Evolutionary conservation across 2,329 filamentous ascomycete genomes (phyloP).

Genomic region (Hymenoscyphus fructigenus): DNA sequence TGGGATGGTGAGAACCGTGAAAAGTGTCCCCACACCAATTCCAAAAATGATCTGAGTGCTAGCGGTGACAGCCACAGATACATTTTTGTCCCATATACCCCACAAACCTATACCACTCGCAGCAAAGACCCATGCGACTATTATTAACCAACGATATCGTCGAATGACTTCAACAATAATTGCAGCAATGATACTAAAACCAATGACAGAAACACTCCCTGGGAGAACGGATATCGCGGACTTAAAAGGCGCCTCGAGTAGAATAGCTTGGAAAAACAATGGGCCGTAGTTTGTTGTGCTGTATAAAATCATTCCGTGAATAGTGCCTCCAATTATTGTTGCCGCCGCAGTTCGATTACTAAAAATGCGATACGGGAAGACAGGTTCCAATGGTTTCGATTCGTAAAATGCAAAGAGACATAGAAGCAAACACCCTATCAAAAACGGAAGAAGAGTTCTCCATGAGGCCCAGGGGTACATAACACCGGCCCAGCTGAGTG

Average conservation of each 20-base stretch:
- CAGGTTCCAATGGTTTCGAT: slow-evolving; percentile 12
- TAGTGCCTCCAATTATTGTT: slow-evolving; percentile 45
- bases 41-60: slow-evolving; percentile 35
- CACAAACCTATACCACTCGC: slow-evolving; percentile 1
- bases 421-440: slow-evolving; percentile 45
- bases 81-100: background rate
- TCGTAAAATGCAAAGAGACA: slow-evolving; percentile 50
- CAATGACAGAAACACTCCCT: background rate
- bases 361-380: slow-evolving; percentile 40
- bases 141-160: background rate
- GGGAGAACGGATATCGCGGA: slow-evolving; percentile 5
- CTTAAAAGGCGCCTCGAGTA: slow-evolving; percentile 2
- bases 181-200: background rate
- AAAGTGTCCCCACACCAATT: slow-evolving; percentile 29
- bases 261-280: slow-evolving; percentile 39
- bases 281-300: slow-evolving; percentile 52
- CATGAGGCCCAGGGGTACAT: slow-evolving; percentile 62
- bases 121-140: background rate
- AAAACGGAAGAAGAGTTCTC: slow-evolving; percentile 58
- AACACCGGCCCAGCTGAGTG: slow-evolving; percentile 59
- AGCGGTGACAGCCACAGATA: slow-evolving; percentile 13
- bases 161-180: slow-evolving; percentile 1
- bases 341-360: slow-evolving; percentile 46
- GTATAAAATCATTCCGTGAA: slow-evolving; percentile 55
- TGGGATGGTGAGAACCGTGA: slow-evolving; percentile 25